phyloP scores from a whole-genome alignment of 2,329 filamentous ascomycete species.

The Rutstroemia sp. region DNA sequence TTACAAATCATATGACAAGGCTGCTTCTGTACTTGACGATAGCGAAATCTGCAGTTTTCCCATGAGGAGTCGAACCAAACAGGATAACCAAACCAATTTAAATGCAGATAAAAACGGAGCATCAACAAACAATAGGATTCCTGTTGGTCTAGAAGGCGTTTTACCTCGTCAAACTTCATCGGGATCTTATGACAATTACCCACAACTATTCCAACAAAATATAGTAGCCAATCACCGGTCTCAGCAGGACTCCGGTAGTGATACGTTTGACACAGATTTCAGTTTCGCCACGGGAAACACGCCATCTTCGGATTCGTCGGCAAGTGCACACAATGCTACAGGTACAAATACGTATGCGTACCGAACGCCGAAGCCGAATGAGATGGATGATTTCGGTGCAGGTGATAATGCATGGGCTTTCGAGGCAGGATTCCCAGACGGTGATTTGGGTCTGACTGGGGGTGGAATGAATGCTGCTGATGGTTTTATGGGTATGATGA shows the following conservation, averaged over 20 bases:
- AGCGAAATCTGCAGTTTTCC: background rate
- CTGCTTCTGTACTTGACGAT: background rate
- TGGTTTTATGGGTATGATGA: no score
- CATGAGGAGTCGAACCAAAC: no score
- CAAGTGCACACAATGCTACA: background rate
- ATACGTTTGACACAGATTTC: conserved; percentile 5
- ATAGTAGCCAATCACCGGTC: background rate
- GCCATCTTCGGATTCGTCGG: conserved; percentile 9
- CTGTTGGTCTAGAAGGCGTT: background rate
- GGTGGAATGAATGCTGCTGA: no score
- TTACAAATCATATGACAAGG: background rate
- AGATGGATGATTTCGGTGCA: background rate
- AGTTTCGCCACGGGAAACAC: conserved; percentile 5
- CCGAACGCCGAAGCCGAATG: background rate
- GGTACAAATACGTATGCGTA: background rate
- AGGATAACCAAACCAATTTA: background rate
- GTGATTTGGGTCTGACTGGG: no score
- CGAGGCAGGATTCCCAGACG: no score
- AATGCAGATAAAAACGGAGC: background rate
- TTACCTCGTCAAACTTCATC: background rate
- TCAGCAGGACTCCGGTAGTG: background rate
- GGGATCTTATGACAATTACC: background rate
- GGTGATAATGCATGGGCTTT: no score
- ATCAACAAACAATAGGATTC: background rate
- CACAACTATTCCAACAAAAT: background rate